Percentiles rank a stretch among this genome's conserved stretches.
Conservation (phyloP, 805 yeast species). For the Metschnikowia santaceciliae region DNA sequence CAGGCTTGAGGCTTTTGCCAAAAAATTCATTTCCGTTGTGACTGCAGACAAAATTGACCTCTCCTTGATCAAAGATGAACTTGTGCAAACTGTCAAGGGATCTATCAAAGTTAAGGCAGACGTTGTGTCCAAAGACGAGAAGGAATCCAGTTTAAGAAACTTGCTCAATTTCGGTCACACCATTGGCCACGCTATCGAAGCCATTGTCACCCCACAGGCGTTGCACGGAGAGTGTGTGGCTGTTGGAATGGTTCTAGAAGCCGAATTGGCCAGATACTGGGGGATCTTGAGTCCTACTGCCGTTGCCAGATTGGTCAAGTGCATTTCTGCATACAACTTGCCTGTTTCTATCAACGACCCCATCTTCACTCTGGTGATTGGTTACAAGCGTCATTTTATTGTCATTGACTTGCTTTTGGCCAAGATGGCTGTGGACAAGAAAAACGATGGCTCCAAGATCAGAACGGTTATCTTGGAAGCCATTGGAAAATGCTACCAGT, state of each 20-base stretch:
- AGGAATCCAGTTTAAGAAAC: constrained; percentile 92
- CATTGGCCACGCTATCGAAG: constrained; percentile 97
- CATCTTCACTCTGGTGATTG: constrained; percentile 58
- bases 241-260: constrained; percentile 92
- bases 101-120: constrained; percentile 89
- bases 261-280: constrained; percentile 88
- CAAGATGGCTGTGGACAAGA: constrained; percentile 94
- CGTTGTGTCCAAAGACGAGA: constrained; percentile 90
- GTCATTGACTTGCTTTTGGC: constrained; percentile 71
- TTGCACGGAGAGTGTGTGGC: constrained; percentile 99
- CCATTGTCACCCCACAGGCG: constrained; percentile 93
- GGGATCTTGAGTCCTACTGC: constrained; percentile 90
- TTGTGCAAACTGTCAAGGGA: constrained; percentile 74
- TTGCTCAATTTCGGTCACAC: constrained; percentile 93
- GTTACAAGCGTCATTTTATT: constrained; percentile 56
- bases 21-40: constrained; percentile 65
- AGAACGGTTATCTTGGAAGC: constrained; percentile 77
- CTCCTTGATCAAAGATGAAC: constrained; percentile 63
- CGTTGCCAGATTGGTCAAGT: constrained; percentile 82
- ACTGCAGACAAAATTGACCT: constrained; percentile 45
- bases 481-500: constrained; percentile 88
- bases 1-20: constrained; percentile 75
- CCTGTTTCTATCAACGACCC: constrained; percentile 79
- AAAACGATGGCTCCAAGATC: constrained; percentile 89
- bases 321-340: constrained; percentile 78